Conservation (phyloP, 192 early-diverging fungal genomes). For the Glomus cerebriforme region DNA sequence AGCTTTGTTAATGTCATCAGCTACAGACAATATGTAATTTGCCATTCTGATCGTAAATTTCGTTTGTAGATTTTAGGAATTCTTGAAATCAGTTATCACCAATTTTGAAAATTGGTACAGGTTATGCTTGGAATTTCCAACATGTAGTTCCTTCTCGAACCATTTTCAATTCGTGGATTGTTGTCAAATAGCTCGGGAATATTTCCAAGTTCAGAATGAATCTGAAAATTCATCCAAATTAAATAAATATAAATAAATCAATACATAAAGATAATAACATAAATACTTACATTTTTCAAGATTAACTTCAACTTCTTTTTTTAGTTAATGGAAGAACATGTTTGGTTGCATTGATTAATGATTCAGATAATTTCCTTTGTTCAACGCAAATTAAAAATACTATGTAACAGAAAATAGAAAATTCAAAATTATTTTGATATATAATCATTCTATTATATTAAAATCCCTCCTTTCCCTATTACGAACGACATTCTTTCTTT, state of each 20-base stretch:
- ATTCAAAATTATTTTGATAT: background rate
- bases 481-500: background rate
- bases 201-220: background rate
- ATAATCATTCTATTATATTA: background rate
- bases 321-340: background rate
- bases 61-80: background rate
- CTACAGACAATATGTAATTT: background rate
- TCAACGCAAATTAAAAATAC: slow-evolving; percentile 14
- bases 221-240: background rate
- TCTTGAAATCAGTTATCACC: background rate
- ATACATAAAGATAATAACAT: background rate
- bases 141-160: background rate
- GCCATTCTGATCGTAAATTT: background rate
- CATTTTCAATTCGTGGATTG: slow-evolving; percentile 4
- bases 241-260: background rate
- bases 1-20: background rate
- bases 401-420: background rate
- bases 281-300: background rate
- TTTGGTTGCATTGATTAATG: slow-evolving; percentile 5
- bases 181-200: background rate
- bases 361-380: slow-evolving; percentile 15
- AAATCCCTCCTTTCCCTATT: background rate
- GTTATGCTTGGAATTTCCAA: background rate
- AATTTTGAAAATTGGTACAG: background rate
- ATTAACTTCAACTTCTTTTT: slow-evolving; percentile 22